phyloP scores from a whole-genome alignment of 139 green algal genomes.

The Tetradesmus obliquus region DNA sequence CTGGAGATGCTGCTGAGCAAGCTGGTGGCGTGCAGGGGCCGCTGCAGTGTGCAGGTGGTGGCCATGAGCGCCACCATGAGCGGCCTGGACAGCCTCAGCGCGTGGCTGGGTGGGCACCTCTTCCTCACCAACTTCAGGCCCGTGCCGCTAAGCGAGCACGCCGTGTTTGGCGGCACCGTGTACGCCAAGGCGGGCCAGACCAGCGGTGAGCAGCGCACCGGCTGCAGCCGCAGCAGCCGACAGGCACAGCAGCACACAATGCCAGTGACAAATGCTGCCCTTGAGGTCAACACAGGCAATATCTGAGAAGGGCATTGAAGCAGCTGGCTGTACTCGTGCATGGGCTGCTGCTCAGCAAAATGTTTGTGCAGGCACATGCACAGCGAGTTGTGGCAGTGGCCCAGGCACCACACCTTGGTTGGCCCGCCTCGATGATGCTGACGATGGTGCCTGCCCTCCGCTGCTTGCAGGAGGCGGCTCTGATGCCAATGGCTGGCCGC shows the following conservation, averaged over 20 bases:
- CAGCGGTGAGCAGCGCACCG: neutral
- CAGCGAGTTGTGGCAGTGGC: neutral
- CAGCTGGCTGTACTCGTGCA: too few species aligned
- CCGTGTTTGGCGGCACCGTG: conserved; percentile 40
- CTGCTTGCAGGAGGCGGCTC: neutral
- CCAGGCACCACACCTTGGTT: neutral
- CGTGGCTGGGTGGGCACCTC: conserved; percentile 90
- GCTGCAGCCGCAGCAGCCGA: neutral
- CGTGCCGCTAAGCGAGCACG: conserved; percentile 67
- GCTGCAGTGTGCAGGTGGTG: conserved; percentile 85
- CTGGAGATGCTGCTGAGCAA: conserved; percentile 99
- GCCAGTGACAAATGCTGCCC: neutral
- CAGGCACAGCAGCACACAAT: conserved; percentile 1
- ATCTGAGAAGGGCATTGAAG: neutral
- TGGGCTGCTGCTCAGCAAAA: neutral
- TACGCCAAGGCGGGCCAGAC: conserved; percentile 27
- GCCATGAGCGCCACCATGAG: conserved; percentile 97
- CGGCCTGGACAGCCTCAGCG: conserved; percentile 82
- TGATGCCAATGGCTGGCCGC: neutral
- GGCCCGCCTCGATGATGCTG: neutral
- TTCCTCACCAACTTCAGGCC: conserved; percentile 91
- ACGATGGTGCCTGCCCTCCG: neutral
- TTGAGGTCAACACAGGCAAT: neutral
- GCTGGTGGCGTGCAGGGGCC: conserved; percentile 63
- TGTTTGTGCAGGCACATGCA: neutral